A percentile compares a stretch with the other conserved stretches of the same genome.
Conservation (phyloP, 73 alveolate genomes). For the Uronychia setigera region DNA sequence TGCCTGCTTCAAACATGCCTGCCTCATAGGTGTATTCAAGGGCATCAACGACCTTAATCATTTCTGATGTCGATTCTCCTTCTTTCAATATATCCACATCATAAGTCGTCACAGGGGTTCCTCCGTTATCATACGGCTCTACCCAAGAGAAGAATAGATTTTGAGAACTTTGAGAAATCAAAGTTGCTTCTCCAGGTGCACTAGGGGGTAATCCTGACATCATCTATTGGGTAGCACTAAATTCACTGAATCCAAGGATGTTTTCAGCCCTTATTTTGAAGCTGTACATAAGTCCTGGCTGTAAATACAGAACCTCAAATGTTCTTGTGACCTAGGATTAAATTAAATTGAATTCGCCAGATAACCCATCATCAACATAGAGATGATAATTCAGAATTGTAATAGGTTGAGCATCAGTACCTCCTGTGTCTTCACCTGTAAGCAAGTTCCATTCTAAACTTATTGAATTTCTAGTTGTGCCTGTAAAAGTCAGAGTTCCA, state of each 20-base stretch:
- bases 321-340: constrained; percentile 19
- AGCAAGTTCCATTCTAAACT: constrained; percentile 23
- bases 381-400: constrained; percentile 48
- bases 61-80: constrained; percentile 13
- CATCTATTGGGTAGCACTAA: constrained; percentile 37
- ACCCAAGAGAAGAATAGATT: constrained; percentile 59
- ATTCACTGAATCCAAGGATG: constrained; percentile 35
- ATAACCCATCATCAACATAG: constrained; percentile 34
- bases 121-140: constrained; percentile 83
- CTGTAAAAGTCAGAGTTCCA: constrained; percentile 45
- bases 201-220: constrained; percentile 64
- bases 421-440: constrained; percentile 67
- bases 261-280: constrained; percentile 49
- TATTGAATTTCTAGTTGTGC: constrained; percentile 52
- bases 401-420: constrained; percentile 46
- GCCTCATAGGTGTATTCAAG: constrained; percentile 8
- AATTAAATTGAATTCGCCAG: constrained; percentile 20
- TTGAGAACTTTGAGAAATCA: constrained; percentile 13
- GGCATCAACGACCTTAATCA: constrained; percentile 18
- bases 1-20: constrained; percentile 37
- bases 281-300: constrained; percentile 54
- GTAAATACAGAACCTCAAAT: constrained; percentile 31
- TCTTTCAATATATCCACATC: constrained; percentile 46
- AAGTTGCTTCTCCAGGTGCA: constrained; percentile 55
- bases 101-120: constrained; percentile 58